Conservation (phyloP, 2,329 filamentous ascomycete genomes). For the Thermoascus crustaceus region DNA sequence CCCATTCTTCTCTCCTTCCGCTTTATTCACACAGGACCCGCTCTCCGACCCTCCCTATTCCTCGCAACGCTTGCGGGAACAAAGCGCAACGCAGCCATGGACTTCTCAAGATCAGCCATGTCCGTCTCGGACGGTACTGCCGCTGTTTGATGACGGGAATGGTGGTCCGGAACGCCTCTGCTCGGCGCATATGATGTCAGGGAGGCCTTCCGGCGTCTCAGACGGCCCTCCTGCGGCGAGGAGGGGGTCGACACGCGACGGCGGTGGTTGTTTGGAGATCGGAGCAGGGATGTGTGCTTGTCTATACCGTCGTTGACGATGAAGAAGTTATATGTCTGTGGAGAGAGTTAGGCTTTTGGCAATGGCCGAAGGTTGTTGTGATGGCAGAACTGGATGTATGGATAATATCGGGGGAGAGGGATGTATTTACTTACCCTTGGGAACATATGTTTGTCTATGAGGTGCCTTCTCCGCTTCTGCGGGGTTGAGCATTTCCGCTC, state of each 20-base stretch:
- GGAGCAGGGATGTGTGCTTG: slow-evolving; percentile 68
- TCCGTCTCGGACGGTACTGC: slow-evolving; percentile 18
- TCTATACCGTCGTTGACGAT: slow-evolving; percentile 88
- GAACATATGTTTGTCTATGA: slow-evolving; percentile 92
- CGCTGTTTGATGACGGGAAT: neutral
- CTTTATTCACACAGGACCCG: neutral
- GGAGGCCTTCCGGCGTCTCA: slow-evolving; percentile 24
- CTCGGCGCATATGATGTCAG: slow-evolving; percentile 12
- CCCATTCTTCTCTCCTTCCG: no score
- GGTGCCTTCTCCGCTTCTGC: slow-evolving; percentile 75
- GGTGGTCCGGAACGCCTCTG: neutral
- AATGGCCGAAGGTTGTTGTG: neutral
- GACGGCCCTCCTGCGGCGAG: slow-evolving; percentile 23
- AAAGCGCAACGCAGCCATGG: slow-evolving; percentile 39
- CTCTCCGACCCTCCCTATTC: slow-evolving; percentile 15
- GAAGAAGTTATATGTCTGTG: slow-evolving; percentile 70
- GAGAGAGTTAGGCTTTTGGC: neutral
- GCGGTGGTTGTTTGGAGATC: slow-evolving; percentile 27
- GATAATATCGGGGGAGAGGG: neutral
- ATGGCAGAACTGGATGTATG: neutral
- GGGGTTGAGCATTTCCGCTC: slow-evolving; percentile 75
- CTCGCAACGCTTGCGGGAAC: slow-evolving; percentile 35
- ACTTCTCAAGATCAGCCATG: slow-evolving; percentile 32
- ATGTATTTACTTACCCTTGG: slow-evolving; percentile 48
- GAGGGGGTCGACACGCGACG: slow-evolving; percentile 28